Percentiles rank a stretch among this genome's conserved stretches.
Evolutionary conservation across 176 grass and related monocot genomes (phyloP).

Genomic region (Eleusine indica): DNA sequence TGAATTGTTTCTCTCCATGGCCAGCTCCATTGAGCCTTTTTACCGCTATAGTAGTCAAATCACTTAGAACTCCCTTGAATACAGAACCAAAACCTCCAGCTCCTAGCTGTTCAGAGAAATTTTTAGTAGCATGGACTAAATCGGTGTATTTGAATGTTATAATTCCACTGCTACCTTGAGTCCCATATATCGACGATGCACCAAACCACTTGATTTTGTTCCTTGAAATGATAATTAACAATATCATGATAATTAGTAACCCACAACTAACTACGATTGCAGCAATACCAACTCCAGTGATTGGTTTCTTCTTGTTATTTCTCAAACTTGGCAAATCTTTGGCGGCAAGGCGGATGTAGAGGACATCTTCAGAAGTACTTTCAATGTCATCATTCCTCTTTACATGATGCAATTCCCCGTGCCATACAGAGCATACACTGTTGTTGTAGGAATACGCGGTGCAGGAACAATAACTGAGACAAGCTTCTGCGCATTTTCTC

Average conservation of each 20-base stretch:
- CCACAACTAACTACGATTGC: background rate
- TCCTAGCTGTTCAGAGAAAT: background rate
- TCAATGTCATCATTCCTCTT: background rate
- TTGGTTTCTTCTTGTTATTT: background rate
- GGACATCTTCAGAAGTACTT: background rate
- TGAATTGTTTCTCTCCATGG: background rate
- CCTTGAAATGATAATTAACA: background rate
- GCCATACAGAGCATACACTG: background rate
- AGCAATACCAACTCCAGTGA: background rate
- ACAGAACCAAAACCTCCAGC: background rate
- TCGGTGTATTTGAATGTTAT: background rate
- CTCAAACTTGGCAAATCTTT: background rate
- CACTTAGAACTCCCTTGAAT: background rate
- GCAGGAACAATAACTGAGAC: background rate
- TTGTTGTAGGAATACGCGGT: background rate
- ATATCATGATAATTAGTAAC: background rate
- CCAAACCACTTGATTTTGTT: background rate
- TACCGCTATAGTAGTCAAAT: background rate
- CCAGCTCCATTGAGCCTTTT: background rate
- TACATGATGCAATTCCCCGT: background rate
- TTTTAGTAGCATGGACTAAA: background rate
- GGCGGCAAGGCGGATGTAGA: background rate
- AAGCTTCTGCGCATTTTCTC: background rate
- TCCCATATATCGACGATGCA: background rate
- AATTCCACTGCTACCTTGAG: background rate